A percentile compares a stretch with the other conserved stretches of the same genome.
These are phyloP conservation scores for Fusarium incarnatum DNA, from an alignment of 2,329 filamentous ascomycete genomes.

Conservation along the genomic window DNA sequence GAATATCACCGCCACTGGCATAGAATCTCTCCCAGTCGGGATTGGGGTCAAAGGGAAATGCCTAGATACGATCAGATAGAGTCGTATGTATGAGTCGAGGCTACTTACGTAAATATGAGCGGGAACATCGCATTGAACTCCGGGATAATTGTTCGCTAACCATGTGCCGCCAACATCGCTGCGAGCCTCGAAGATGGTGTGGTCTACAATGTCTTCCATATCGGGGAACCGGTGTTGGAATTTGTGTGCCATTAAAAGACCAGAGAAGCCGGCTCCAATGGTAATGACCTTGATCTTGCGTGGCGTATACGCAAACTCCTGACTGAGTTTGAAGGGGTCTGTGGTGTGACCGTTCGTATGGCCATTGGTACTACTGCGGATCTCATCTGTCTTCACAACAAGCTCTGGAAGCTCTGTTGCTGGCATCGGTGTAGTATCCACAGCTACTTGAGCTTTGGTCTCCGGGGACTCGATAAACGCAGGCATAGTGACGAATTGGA, in stretches of 20 bases:
- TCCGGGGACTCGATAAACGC: slow-evolving; percentile 32
- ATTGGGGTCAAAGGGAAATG: slow-evolving; percentile 67
- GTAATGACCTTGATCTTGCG: slow-evolving; percentile 51
- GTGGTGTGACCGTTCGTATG: slow-evolving; percentile 11
- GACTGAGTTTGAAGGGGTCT: slow-evolving; percentile 47
- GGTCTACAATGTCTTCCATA: slow-evolving; percentile 42
- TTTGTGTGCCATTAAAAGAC: slow-evolving; percentile 51
- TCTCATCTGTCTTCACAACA: background rate
- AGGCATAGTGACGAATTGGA: slow-evolving; percentile 20
- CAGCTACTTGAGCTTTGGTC: slow-evolving; percentile 6
- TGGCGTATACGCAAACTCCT: slow-evolving; percentile 46
- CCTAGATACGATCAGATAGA: slow-evolving; percentile 21
- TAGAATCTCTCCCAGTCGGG: slow-evolving; percentile 69
- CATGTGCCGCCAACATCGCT: slow-evolving; percentile 51
- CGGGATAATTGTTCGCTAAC: slow-evolving; percentile 48
- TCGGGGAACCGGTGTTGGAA: slow-evolving; percentile 51
- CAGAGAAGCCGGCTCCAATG: slow-evolving; percentile 51
- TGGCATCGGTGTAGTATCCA: slow-evolving; percentile 11
- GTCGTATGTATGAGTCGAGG: background rate
- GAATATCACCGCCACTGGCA: slow-evolving; percentile 67
- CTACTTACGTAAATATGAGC: slow-evolving; percentile 35
- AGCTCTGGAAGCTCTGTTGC: slow-evolving; percentile 40
- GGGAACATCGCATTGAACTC: slow-evolving; percentile 41
- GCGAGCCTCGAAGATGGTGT: slow-evolving; percentile 49
- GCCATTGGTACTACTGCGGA: background rate